phyloP scores from a whole-genome alignment of 345 rosid genomes.

The Boechera stricta region DNA sequence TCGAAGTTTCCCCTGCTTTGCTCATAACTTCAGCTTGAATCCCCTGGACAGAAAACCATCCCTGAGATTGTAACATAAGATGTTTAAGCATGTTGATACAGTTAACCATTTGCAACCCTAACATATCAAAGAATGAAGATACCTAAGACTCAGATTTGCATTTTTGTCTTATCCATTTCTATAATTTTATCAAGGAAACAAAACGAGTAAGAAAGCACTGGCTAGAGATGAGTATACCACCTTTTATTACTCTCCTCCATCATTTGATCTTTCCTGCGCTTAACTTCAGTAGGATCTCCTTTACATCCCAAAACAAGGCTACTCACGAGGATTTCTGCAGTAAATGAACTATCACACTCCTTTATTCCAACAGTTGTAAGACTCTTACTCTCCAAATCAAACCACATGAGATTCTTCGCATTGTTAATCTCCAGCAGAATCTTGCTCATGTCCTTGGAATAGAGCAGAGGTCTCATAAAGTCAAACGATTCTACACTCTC shows the following conservation, averaged over 20 bases:
- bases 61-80: slow-evolving; percentile 17
- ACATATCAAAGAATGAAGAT: not conserved
- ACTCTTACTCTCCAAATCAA: slow-evolving; percentile 47
- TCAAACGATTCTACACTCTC: slow-evolving; percentile 26
- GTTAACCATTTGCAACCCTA: not conserved
- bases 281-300: slow-evolving; percentile 23
- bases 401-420: slow-evolving; percentile 49
- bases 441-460: slow-evolving; percentile 45
- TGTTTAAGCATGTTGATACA: not conserved
- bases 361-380: slow-evolving; percentile 28
- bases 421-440: slow-evolving; percentile 52
- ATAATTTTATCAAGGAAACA: not conserved
- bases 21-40: slow-evolving; percentile 29
- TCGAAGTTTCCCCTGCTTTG: not conserved
- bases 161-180: not conserved
- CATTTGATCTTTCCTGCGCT: slow-evolving; percentile 7
- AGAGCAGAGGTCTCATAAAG: slow-evolving; percentile 49
- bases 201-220: not conserved
- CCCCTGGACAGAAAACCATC: slow-evolving; percentile 25
- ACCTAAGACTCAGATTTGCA: slow-evolving; percentile 4
- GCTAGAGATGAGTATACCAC: slow-evolving; percentile 20
- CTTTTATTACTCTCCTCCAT: slow-evolving; percentile 36
- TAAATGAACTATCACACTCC: slow-evolving; percentile 32
- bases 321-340: slow-evolving; percentile 38
- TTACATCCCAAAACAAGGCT: slow-evolving; percentile 52